A percentile compares a stretch with the other conserved stretches of the same genome.
Evolutionary conservation across 495 filamentous ascomycete species (phyloP).

Genomic region (Alectoria sarmentosa): DNA sequence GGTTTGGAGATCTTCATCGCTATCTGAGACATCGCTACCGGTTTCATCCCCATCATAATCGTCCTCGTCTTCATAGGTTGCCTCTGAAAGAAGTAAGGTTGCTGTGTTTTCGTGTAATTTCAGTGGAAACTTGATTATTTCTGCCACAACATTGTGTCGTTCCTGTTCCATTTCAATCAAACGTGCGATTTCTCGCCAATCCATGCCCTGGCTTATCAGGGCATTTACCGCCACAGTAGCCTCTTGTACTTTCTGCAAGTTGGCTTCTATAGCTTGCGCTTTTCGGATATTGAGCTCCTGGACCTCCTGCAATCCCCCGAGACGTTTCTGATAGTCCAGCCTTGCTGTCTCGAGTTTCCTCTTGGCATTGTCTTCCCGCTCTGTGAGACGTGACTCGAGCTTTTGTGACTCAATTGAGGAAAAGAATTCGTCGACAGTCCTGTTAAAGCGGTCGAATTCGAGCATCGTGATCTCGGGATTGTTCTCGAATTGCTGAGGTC

Average conservation of each 20-base stretch:
- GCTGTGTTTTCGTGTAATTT: slow-evolving; percentile 85
- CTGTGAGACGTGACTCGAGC: slow-evolving; percentile 71
- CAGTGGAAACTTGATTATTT: slow-evolving; percentile 79
- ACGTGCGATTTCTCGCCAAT: slow-evolving; percentile 85
- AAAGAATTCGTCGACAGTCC: slow-evolving; percentile 92
- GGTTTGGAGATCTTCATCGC: slow-evolving; percentile 43
- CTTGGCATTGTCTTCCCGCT: slow-evolving; percentile 73
- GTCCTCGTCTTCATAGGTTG: slow-evolving; percentile 49
- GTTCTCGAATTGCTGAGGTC: slow-evolving; percentile 72
- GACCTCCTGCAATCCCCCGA: slow-evolving; percentile 69
- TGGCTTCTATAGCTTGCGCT: slow-evolving; percentile 82
- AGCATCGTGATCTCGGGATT: slow-evolving; percentile 57
- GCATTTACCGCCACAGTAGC: slow-evolving; percentile 87
- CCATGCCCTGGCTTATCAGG: slow-evolving; percentile 86
- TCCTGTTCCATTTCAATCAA: slow-evolving; percentile 81
- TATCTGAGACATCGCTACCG: slow-evolving; percentile 56
- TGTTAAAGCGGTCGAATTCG: slow-evolving; percentile 77
- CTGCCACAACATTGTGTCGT: slow-evolving; percentile 74
- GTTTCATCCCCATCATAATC: slow-evolving; percentile 58
- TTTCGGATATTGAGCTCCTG: slow-evolving; percentile 84
- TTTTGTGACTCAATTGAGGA: slow-evolving; percentile 94
- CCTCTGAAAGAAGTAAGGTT: slow-evolving; percentile 71
- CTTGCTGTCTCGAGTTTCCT: slow-evolving; percentile 74
- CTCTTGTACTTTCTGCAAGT: slow-evolving; percentile 81
- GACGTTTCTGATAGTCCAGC: slow-evolving; percentile 72